Evolutionary conservation across 2,329 filamentous ascomycete genomes (phyloP), one percentile per base, ranked within the genome.

Genomic region (Reticulascus tulasneorum): DNA sequence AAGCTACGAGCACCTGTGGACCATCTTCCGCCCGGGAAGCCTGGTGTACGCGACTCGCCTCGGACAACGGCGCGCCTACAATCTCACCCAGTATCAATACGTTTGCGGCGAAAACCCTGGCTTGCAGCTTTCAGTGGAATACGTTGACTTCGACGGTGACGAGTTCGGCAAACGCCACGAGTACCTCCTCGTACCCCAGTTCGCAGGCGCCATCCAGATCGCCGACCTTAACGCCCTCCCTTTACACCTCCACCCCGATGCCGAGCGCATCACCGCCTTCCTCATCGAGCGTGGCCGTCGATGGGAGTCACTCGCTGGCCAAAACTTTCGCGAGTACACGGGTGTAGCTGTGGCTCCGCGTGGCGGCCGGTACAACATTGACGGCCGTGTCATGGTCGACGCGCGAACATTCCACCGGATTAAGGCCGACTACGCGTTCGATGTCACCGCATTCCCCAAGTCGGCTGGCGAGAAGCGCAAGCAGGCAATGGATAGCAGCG

Each of bases 361-460:
- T 9, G 17, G n/a, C 20, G 23, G 27, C 3, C 28, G 35, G 58
- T 82, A 94, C 60, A 88, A 88, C 53, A 83, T 94, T 56, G 86
- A 89, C 44, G 85, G 88, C 16, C 81, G 90, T 17, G 74, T 94
- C 45, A 95, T 95, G 88, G 72, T 95, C 19, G 90, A 95, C 52
- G 79, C 87, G 0, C 79, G 79, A 4, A 86, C 85, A 28, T 88
- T 94, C 62, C 79, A 86, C 10, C 78, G 86, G 22, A 85, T 91
- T 57, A 86, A 91, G 47, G 85, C 89, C 2, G 94, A 94, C 55
- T 94, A 94, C 48, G 77, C 75, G 1, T 77, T 91, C 50, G 21
- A 12, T 6, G 35, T 57, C 9, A 21, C 16, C 3, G 36, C 44
- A 7, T 44, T 54, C 8, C 45, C 37, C 2, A 42, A 47, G 15